Evolutionary conservation across 2,329 filamentous ascomycete species (phyloP), one percentile per base, ranked within the genome.

Genomic region (Pseudopithomyces maydicus): DNA sequence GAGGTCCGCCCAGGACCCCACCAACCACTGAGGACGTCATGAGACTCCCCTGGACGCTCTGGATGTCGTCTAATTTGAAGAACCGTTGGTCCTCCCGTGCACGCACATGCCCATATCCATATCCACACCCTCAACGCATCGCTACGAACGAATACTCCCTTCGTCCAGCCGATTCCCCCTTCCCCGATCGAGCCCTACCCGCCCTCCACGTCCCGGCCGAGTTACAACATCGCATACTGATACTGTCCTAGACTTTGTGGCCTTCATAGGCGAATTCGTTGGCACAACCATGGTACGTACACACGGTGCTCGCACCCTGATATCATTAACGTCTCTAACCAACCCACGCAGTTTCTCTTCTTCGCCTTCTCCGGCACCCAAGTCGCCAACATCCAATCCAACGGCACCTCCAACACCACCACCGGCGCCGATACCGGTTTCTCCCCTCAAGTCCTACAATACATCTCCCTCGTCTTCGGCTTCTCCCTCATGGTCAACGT

Each of bases 321-420:
- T 14, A 3, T n/a, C 35, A 4, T 11, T 5, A 4, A 6, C 35
- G 6, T 5, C n/a, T 4, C 35, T 38, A n/a, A 38, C 35, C 35
- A n/a, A 6, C 35, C 35, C 35, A 14, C 14, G 7, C 35, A 38
- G 35, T 80, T 81, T 52, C 70, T 81, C 32, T 80, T 75, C 70
- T 78, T 81, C 51, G 78, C 78, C 15, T 74, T 81, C 39, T 69
- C 71, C 1, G 79, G 77, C 6, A 77, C 78, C 1, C 78, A 80
- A 53, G 77, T 79, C n/a, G 78, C 78, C 20, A 80, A 80, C 61
- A 76, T 84, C 17, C 80, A 77, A 33, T 83, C 79, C 56, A 76
- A 56, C 3, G 44, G 56, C 1, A 52, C 60, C 41, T 60, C 62
- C 43, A 71, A 74, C 19, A 80, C 79, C 1, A 81, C 79, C 0